phyloP scores from a whole-genome alignment of 495 filamentous ascomycete genomes.

The Pseudoneurospora amorphoporcata region DNA sequence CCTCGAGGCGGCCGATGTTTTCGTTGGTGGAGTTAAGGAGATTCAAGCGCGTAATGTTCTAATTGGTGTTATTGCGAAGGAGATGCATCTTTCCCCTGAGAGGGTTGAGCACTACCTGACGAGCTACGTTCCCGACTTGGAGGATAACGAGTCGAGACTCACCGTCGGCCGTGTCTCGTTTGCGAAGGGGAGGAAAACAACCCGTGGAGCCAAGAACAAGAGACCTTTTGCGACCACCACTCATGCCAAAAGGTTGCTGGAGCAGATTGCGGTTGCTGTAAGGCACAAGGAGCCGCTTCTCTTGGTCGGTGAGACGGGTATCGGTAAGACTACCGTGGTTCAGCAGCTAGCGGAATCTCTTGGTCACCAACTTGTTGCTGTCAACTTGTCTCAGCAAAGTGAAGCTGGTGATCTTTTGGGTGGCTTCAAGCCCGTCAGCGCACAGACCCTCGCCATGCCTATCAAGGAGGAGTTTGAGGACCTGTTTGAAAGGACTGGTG shows the following conservation, averaged over 20 bases:
- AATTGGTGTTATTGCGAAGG: slow-evolving; percentile 61
- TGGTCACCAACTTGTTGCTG: slow-evolving; percentile 71
- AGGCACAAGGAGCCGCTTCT: slow-evolving; percentile 78
- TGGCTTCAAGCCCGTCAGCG: slow-evolving; percentile 90
- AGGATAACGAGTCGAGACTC: slow-evolving; percentile 46
- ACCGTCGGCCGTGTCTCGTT: slow-evolving; percentile 59
- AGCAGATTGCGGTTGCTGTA: slow-evolving; percentile 76
- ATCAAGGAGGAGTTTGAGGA: slow-evolving; percentile 90
- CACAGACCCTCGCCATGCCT: slow-evolving; percentile 77
- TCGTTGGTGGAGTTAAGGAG: slow-evolving; percentile 67
- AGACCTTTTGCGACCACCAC: slow-evolving; percentile 64
- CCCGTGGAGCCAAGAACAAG: slow-evolving; percentile 33
- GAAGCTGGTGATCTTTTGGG: slow-evolving; percentile 88
- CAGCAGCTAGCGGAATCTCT: slow-evolving; percentile 81
- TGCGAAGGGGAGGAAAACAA: slow-evolving; percentile 31
- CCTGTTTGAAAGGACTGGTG: slow-evolving; percentile 69
- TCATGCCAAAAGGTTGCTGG: slow-evolving; percentile 60
- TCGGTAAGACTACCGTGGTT: slow-evolving; percentile 91
- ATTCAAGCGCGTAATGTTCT: slow-evolving; percentile 49
- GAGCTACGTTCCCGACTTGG: slow-evolving; percentile 55
- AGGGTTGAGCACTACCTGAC: slow-evolving; percentile 59
- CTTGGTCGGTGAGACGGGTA: slow-evolving; percentile 95
- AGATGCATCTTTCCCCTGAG: slow-evolving; percentile 75
- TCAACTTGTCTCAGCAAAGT: slow-evolving; percentile 96
- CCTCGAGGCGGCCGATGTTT: slow-evolving; percentile 80